A percentile compares a stretch with the other conserved stretches of the same genome.
Evolutionary conservation across 2,329 filamentous ascomycete genomes (phyloP).

Genomic region (Ceratocystis alfenasii): DNA sequence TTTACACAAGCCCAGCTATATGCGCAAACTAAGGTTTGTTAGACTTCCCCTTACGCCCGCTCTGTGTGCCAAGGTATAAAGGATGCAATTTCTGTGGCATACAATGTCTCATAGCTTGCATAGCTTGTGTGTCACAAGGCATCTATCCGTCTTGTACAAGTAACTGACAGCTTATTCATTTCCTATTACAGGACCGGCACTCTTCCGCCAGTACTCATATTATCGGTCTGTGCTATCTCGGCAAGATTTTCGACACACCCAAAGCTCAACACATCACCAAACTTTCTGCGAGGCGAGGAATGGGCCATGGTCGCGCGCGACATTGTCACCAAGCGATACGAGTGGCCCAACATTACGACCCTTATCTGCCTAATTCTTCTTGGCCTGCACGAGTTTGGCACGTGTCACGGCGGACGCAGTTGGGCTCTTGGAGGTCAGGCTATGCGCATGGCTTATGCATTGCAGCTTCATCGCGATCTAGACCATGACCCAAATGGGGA

Average conservation of each 20-base stretch:
- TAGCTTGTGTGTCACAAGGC: slow-evolving; percentile 22
- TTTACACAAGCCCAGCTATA: slow-evolving; percentile 93
- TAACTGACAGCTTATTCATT: slow-evolving; percentile 19
- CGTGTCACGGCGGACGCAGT: slow-evolving; percentile 86
- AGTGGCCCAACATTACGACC: slow-evolving; percentile 92
- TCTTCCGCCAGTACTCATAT: slow-evolving; percentile 75
- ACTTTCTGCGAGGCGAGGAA: slow-evolving; percentile 74
- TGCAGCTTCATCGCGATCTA: slow-evolving; percentile 85
- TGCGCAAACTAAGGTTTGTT: slow-evolving; percentile 64
- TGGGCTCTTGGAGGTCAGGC: slow-evolving; percentile 95
- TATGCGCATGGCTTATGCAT: slow-evolving; percentile 89
- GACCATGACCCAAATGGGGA: slow-evolving; percentile 57
- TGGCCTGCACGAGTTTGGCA: slow-evolving; percentile 90
- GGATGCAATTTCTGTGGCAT: not conserved
- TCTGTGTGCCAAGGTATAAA: not conserved
- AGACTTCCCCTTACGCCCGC: not conserved
- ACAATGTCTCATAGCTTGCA: not conserved
- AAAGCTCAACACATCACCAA: slow-evolving; percentile 59
- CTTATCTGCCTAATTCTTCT: slow-evolving; percentile 80
- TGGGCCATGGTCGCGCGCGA: slow-evolving; percentile 83
- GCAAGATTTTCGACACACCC: slow-evolving; percentile 89
- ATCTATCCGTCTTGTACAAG: slow-evolving; percentile 20
- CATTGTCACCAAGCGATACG: slow-evolving; percentile 77
- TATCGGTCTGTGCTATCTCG: slow-evolving; percentile 93
- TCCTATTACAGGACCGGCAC: slow-evolving; percentile 50